Percentiles rank a stretch among this genome's conserved stretches.
Conservation (phyloP, 139 green algal species). For the Micractinium conductrix region DNA sequence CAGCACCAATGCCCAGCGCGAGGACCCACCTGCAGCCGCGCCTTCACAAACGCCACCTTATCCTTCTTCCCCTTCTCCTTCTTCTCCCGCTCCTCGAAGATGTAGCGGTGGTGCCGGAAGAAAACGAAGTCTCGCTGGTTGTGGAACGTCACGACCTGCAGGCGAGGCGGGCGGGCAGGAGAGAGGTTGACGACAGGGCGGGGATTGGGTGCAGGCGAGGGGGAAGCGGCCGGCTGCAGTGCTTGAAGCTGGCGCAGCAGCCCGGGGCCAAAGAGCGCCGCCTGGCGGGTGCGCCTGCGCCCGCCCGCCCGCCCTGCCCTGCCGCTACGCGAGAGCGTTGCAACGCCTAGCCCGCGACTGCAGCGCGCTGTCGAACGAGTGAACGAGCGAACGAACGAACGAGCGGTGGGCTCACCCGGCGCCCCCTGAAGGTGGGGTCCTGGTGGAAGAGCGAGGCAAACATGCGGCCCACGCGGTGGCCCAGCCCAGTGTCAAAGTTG, state of each 20-base stretch:
- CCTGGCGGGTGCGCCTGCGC: too few relatives aligned
- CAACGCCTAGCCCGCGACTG: too few relatives aligned
- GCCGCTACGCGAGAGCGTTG: too few relatives aligned
- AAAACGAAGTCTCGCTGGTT: conserved; percentile 99
- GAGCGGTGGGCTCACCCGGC: conserved; percentile 65
- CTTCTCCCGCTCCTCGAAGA: conserved; percentile 88
- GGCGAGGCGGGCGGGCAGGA: too few relatives aligned
- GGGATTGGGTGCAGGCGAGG: too few relatives aligned
- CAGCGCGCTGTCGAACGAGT: too few relatives aligned
- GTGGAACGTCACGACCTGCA: conserved; percentile 94
- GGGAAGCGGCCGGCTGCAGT: too few relatives aligned
- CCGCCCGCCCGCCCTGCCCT: too few relatives aligned
- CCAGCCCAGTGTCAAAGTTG: conserved; percentile 92
- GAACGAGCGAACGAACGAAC: too few relatives aligned
- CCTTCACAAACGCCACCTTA: conserved; percentile 62
- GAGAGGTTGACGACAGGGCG: too few relatives aligned
- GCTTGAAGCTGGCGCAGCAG: too few relatives aligned
- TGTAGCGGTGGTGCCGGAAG: conserved; percentile 94
- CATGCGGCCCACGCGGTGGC: conserved; percentile 86
- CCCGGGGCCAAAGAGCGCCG: too few relatives aligned
- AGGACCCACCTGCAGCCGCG: conserved; percentile 69
- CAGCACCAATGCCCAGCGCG: background rate
- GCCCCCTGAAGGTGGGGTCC: conserved; percentile 90
- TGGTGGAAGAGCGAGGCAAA: conserved; percentile 93
- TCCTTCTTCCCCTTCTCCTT: conserved; percentile 59